Evolutionary conservation across 2,329 filamentous ascomycete species (phyloP).

Genomic region (Penicillium griseofulvum): DNA sequence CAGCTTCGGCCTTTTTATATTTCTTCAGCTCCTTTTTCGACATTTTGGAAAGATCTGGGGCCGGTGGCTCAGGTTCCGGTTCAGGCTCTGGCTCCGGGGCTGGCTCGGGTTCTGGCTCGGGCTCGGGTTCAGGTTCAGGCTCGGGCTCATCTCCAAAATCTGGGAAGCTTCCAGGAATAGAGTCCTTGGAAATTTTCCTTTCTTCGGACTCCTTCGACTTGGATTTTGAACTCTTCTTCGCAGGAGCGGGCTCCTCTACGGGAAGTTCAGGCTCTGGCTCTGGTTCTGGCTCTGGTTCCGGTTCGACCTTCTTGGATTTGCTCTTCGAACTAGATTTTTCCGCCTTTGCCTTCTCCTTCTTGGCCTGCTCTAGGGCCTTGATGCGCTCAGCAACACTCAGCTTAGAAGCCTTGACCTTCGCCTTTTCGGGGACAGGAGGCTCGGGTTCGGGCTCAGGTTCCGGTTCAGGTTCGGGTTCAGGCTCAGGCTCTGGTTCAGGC

Average conservation of each 20-base stretch:
- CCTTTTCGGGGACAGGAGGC: constrained; percentile 44
- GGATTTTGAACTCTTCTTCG: constrained; percentile 34
- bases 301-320: constrained; percentile 27
- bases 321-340: constrained; percentile 37
- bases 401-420: constrained; percentile 44
- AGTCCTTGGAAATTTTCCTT: constrained; percentile 39
- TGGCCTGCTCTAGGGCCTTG: constrained; percentile 45
- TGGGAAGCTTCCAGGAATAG: constrained; percentile 60
- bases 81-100: constrained; percentile 31
- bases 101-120: constrained; percentile 29
- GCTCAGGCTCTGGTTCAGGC: constrained; percentile 25
- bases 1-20: constrained; percentile 27
- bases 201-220: constrained; percentile 30
- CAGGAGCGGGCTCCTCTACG: constrained; percentile 38
- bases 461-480: constrained; percentile 33
- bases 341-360: constrained; percentile 41
- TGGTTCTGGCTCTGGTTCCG: constrained; percentile 25
- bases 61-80: constrained; percentile 16
- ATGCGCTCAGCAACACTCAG: constrained; percentile 55
- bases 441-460: constrained; percentile 36
- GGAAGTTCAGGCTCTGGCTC: constrained; percentile 24
- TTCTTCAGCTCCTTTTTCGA: constrained; percentile 31
- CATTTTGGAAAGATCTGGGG: constrained; percentile 25
- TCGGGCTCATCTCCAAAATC: constrained; percentile 28
- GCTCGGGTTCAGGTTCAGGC: constrained; percentile 22